A percentile compares a stretch with the other conserved stretches of the same genome.
Conservation (phyloP, 73 alveolate genomes). For the Symbiodinium natans region DNA sequence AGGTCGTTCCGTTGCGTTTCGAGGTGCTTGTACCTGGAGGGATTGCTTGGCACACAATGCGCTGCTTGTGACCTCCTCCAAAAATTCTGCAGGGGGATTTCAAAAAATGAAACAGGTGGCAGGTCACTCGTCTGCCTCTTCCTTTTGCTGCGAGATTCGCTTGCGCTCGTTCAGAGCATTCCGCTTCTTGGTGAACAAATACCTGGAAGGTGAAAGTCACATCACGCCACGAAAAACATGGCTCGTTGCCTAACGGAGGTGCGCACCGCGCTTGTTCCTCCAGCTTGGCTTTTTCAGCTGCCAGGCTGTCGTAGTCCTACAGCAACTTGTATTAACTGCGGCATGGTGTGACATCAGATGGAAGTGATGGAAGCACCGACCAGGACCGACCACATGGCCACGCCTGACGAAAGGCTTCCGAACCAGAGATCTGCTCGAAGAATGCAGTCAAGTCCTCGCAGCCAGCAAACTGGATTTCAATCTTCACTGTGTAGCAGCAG, state of each 20-base stretch:
- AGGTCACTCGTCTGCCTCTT: conserved; percentile 89
- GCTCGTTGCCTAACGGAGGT: too few relatives aligned
- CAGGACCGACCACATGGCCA: neutral
- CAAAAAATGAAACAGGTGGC: too few relatives aligned
- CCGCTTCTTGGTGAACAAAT: conserved; percentile 74
- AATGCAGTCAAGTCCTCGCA: conserved; percentile 77
- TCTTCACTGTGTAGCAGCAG: too few relatives aligned
- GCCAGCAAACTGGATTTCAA: too few relatives aligned
- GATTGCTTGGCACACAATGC: too few relatives aligned
- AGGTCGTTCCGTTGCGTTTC: conserved; percentile 59
- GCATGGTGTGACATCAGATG: too few relatives aligned
- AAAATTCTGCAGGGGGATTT: too few relatives aligned
- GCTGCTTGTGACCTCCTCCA: too few relatives aligned
- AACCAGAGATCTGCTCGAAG: conserved; percentile 91
- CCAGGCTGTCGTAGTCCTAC: conserved; percentile 52
- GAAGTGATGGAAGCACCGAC: too few relatives aligned
- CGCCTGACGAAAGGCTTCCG: conserved; percentile 67
- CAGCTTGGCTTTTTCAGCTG: conserved; percentile 75
- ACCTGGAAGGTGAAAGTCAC: neutral
- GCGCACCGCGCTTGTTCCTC: conserved; percentile 78
- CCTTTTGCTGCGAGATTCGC: conserved; percentile 79
- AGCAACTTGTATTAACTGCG: too few relatives aligned
- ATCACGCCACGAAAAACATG: too few relatives aligned
- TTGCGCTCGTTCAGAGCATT: conserved; percentile 73
- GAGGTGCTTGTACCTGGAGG: conserved; percentile 53